These are phyloP conservation scores for Prunus yedoensis DNA, from an alignment of 331 rosid genomes.

Conservation along the genomic window DNA sequence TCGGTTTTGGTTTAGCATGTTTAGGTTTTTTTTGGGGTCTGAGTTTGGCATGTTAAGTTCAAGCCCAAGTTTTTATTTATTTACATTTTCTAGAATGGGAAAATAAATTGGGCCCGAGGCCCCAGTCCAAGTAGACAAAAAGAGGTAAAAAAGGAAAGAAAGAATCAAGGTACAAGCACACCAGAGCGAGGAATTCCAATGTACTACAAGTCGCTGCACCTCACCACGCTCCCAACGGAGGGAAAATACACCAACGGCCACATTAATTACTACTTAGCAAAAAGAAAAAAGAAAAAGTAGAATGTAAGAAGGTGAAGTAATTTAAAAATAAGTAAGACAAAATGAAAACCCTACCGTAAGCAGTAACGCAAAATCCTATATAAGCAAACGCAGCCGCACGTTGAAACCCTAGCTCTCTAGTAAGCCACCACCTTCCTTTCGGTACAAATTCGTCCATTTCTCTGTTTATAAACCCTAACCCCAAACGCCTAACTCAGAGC, in stretches of 20 bases:
- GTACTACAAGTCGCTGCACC: too few relatives aligned
- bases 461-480: conserved; percentile 12
- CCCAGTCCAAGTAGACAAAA: too few relatives aligned
- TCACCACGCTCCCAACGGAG: neutral
- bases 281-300: neutral
- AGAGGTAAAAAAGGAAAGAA: too few relatives aligned
- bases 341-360: conserved; percentile 17
- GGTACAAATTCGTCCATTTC: neutral
- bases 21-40: too few relatives aligned
- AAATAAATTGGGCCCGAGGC: too few relatives aligned
- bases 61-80: too few relatives aligned
- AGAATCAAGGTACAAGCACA: too few relatives aligned
- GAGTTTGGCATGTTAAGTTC: too few relatives aligned
- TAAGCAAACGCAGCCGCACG: conserved; percentile 26
- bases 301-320: neutral
- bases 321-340: neutral
- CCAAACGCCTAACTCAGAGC: neutral
- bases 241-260: neutral
- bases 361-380: conserved; percentile 18
- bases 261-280: neutral
- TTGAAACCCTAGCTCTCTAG: conserved; percentile 34
- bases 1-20: too few relatives aligned
- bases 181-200: too few relatives aligned
- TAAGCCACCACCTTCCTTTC: neutral
- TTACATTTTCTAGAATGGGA: too few relatives aligned